Evolutionary conservation across 1,139 yeast genomes (phyloP).

Genomic region (Blastobotrys malaysiensis): DNA sequence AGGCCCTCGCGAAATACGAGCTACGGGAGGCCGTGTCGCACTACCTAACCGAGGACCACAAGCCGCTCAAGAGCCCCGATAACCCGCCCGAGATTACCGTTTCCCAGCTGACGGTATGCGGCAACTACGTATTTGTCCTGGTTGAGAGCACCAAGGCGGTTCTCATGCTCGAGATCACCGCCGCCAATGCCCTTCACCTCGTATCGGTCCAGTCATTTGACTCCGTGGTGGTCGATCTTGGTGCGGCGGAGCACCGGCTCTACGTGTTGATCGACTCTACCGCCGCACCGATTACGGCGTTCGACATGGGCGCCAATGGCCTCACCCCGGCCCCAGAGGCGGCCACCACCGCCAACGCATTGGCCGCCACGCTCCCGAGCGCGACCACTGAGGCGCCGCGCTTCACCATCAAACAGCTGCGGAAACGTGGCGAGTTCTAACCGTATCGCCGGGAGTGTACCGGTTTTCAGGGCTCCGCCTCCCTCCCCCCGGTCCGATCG

Average conservation of each 20-base stretch:
- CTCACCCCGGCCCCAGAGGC: neutral
- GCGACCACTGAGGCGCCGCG: constrained; percentile 31
- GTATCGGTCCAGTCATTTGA: constrained; percentile 1
- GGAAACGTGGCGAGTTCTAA: constrained; percentile 79
- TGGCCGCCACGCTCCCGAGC: constrained; percentile 22
- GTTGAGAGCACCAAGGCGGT: constrained; percentile 2
- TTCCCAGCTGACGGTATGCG: constrained; percentile 53
- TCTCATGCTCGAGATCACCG: neutral
- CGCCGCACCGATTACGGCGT: neutral
- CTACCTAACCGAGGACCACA: constrained; percentile 21
- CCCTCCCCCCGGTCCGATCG: neutral
- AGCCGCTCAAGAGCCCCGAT: constrained; percentile 34
- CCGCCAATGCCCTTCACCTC: neutral
- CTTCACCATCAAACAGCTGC: constrained; percentile 47
- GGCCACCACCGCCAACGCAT: neutral
- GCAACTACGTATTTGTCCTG: constrained; percentile 1
- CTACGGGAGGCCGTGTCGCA: constrained; percentile 36
- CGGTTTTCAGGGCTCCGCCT: neutral
- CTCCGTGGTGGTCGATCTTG: neutral
- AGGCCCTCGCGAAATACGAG: constrained; percentile 45
- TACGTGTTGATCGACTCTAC: neutral
- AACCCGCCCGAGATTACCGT: constrained; percentile 59
- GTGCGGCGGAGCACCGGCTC: neutral
- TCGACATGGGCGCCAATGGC: neutral
- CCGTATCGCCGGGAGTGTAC: neutral